Evolutionary conservation across 305 asterid genomes (phyloP).

Genomic region (Fraxinus platypoda): DNA sequence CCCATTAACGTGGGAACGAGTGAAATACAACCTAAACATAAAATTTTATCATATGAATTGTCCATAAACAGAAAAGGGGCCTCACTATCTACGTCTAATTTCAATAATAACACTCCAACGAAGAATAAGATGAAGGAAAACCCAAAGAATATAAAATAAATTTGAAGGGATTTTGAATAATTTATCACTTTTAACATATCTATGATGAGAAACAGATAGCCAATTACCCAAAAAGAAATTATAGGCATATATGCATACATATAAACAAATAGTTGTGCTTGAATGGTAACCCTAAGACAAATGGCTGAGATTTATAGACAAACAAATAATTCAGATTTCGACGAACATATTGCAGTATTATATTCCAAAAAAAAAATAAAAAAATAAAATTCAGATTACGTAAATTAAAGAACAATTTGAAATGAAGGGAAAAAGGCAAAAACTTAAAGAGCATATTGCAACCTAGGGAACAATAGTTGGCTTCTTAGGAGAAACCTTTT

Average conservation of each 20-base stretch:
- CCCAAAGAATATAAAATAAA: neutral
- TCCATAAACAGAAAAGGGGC: neutral
- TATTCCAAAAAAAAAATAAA: neutral
- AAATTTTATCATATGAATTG: neutral
- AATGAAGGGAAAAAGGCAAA: neutral
- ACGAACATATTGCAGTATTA: too few relatives aligned
- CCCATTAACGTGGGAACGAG: neutral
- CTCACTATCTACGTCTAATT: neutral
- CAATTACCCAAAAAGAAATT: neutral
- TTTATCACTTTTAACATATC: neutral
- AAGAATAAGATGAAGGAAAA: neutral
- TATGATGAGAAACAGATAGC: neutral
- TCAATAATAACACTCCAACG: neutral
- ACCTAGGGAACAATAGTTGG: constrained; percentile 77
- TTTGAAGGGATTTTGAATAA: neutral
- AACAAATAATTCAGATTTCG: too few relatives aligned
- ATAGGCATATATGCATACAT: neutral
- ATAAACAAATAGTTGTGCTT: neutral
- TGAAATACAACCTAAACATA: neutral
- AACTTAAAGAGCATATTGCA: constrained; percentile 37
- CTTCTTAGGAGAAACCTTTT: constrained; percentile 75
- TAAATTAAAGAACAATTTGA: neutral
- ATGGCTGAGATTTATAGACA: too few relatives aligned
- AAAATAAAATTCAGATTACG: neutral
- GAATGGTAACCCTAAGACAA: too few relatives aligned